Evolutionary conservation across 495 filamentous ascomycete species (phyloP), one percentile per base, ranked within the genome.

Genomic region (Mycothermus thermophilus): DNA sequence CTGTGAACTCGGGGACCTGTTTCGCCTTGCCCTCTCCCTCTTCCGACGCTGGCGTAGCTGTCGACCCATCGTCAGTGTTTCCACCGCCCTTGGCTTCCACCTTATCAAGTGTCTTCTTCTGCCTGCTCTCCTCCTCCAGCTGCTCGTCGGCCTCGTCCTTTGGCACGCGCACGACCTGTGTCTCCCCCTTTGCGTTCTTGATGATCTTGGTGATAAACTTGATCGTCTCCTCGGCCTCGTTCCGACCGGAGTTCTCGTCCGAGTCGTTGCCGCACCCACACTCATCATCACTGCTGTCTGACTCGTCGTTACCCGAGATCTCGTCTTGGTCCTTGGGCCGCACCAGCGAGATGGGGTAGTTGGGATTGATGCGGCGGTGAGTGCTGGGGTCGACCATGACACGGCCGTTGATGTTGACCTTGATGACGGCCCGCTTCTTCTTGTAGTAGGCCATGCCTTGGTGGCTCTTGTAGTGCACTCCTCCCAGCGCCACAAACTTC

Each of bases 321-420:
- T 77, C 61, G 46, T 88, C 83, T 11, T 72, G 69, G 37, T 88
- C 79, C 38, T 81, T 79, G 8, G 79, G 76, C 35, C 81, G 75
- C 27, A 93, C 78, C 0, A 74, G 74, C 32, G 77, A 83, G 50
- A 93, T 77, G 11, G 73, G 71, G 47, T 93, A 93, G 46, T 93
- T 93, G 1, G 86, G 84, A 42, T 88, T 85, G 40, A 90, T 83
- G 3, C 84, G 73, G 16, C 86, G 72, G 60, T 88, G 83, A 34
- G 83, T 86, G 10, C 75, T 76, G 0, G 86, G 80, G 49, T 95
- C 87, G 24, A 94, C 69, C 87, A 94, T 93, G 41, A 93, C 74
- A 30, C 87, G 75, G 20, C 83, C 80, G 43, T 93, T 92, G 60
- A 92, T 80, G 40, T 86, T 86, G 60, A 93, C 75, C 54, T 90